Conservation (phyloP, 2,329 filamentous ascomycete genomes). For the Bimuria novae-zelandiae region DNA sequence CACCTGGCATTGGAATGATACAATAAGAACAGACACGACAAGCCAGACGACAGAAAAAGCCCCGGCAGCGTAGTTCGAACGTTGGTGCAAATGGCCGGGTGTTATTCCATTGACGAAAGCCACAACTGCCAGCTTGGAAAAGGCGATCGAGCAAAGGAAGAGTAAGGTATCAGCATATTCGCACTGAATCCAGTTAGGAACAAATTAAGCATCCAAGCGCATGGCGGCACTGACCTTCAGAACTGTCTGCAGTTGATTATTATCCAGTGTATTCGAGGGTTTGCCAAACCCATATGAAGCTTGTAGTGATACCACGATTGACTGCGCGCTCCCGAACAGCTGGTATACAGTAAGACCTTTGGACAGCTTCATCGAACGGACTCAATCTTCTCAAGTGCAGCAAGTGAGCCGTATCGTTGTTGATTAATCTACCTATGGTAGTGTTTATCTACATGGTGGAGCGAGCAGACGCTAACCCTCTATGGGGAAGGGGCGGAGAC, state of each 20-base stretch:
- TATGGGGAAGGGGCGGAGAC: too few relatives aligned
- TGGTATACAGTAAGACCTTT: too few relatives aligned
- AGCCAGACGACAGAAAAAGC: conserved; percentile 19
- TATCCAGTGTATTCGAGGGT: conserved; percentile 17
- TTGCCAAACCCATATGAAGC: conserved; percentile 27
- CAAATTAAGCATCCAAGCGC: too few relatives aligned
- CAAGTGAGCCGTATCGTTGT: too few relatives aligned
- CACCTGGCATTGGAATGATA: conserved; percentile 21
- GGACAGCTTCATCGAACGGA: too few relatives aligned
- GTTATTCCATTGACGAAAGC: conserved; percentile 30
- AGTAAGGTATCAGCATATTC: conserved; percentile 33
- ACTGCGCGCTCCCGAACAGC: too few relatives aligned
- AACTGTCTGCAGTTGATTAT: conserved; percentile 10
- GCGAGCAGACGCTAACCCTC: too few relatives aligned
- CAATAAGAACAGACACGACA: conserved; percentile 16
- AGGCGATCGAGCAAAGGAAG: conserved; percentile 28
- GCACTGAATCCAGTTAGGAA: too few relatives aligned
- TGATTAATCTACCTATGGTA: too few relatives aligned
- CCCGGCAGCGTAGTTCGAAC: conserved; percentile 20
- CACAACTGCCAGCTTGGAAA: conserved; percentile 34
- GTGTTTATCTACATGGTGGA: too few relatives aligned
- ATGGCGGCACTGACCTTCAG: conserved; percentile 2
- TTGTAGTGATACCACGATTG: conserved; percentile 22
- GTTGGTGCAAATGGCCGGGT: conserved; percentile 19
- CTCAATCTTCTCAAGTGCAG: too few relatives aligned